Percentiles rank a stretch among this genome's conserved stretches.
phyloP scores from a whole-genome alignment of 768 basidiomycete genomes.

The Pleurotus platypus region DNA sequence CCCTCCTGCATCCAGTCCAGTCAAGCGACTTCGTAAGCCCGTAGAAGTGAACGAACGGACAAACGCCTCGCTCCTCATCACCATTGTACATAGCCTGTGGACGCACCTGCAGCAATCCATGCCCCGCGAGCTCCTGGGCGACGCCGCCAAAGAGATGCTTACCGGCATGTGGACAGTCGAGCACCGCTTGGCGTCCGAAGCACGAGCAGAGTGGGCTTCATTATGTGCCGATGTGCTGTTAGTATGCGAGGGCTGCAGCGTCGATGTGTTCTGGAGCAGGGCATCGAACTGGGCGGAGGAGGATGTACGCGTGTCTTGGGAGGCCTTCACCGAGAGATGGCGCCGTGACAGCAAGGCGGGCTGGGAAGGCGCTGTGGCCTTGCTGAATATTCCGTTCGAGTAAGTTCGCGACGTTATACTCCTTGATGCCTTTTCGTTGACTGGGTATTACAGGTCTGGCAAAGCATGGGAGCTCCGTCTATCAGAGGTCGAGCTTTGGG shows the following conservation, averaged over 20 bases:
- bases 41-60: slow-evolving; percentile 13
- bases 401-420: slow-evolving; percentile 27
- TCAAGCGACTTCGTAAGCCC: slow-evolving; percentile 10
- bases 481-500: slow-evolving; percentile 60
- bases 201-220: slow-evolving; percentile 54
- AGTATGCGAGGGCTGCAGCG: slow-evolving; percentile 40
- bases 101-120: slow-evolving; percentile 36
- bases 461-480: slow-evolving; percentile 49
- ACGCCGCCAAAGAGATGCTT: slow-evolving; percentile 44
- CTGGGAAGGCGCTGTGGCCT: slow-evolving; percentile 53
- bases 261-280: slow-evolving; percentile 51
- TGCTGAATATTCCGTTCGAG: slow-evolving; percentile 65
- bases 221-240: slow-evolving; percentile 55
- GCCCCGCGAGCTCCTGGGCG: slow-evolving; percentile 35
- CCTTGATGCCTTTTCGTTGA: slow-evolving; percentile 2
- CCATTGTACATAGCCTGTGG: slow-evolving; percentile 60
- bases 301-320: slow-evolving; percentile 37
- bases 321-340: slow-evolving; percentile 55
- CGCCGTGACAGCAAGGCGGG: slow-evolving; percentile 33
- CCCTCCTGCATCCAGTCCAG: slow-evolving; percentile 5
- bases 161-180: slow-evolving; percentile 46
- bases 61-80: slow-evolving; percentile 54
- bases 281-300: slow-evolving; percentile 33
- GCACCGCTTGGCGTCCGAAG: slow-evolving; percentile 38
- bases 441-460: slow-evolving; percentile 25